Percentiles rank a stretch among this genome's conserved stretches.
Conservation (phyloP, 2,329 filamentous ascomycete genomes). For the Cytospora chrysosperma region DNA sequence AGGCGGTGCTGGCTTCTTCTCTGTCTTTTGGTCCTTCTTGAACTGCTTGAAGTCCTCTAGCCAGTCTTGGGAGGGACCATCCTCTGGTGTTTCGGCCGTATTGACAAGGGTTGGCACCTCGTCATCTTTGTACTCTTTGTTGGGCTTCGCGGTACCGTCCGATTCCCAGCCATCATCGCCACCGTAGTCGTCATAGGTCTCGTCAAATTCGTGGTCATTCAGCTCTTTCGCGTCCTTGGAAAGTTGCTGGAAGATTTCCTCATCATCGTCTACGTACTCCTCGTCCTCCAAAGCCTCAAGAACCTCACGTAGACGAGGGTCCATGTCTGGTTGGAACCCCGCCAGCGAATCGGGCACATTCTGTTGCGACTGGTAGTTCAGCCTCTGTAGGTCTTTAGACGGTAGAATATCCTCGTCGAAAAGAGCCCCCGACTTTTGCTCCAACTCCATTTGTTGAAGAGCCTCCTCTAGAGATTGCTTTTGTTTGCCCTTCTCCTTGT, state of each 20-base stretch:
- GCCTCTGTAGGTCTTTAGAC: conserved; percentile 72
- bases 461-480: conserved; percentile 83
- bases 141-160: conserved; percentile 83
- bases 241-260: conserved; percentile 72
- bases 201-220: conserved; percentile 74
- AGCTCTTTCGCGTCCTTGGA: conserved; percentile 49
- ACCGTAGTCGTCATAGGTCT: conserved; percentile 53
- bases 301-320: conserved; percentile 84
- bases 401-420: conserved; percentile 75
- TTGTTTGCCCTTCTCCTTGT: conserved; percentile 70
- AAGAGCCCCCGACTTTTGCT: conserved; percentile 55
- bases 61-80: conserved; percentile 75
- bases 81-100: conserved; percentile 51
- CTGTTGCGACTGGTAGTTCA: conserved; percentile 90
- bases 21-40: conserved; percentile 72
- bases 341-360: conserved; percentile 86
- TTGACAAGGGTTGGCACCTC: conserved; percentile 49
- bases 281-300: conserved; percentile 94
- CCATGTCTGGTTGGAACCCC: conserved; percentile 97
- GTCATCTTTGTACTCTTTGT: conserved; percentile 53
- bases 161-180: conserved; percentile 92
- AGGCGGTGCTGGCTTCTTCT: conserved; percentile 40
- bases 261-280: conserved; percentile 82
- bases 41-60: conserved; percentile 91
- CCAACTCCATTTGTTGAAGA: conserved; percentile 60